phyloP scores from a whole-genome alignment of 108 stramenopile genomes.

The Parmales sp. region DNA sequence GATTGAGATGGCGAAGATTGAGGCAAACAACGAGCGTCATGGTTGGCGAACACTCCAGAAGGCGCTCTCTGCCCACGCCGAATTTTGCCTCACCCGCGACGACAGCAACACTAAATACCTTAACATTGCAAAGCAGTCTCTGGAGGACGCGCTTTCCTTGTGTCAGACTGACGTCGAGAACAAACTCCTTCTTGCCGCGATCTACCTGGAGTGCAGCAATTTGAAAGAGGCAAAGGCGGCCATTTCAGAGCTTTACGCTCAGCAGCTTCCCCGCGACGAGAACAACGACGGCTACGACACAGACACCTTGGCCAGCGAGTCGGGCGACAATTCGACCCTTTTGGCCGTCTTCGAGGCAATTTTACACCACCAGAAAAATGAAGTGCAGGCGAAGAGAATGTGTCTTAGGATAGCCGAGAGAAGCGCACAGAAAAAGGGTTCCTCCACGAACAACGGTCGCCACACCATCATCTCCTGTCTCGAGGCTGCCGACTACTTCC shows the following conservation, averaged over 20 bases:
- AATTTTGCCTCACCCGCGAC: too few species aligned
- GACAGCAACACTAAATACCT: too few species aligned
- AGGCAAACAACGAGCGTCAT: background rate
- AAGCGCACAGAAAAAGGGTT: background rate
- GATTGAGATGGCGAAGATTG: background rate
- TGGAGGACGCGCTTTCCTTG: too few species aligned
- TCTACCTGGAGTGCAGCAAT: background rate
- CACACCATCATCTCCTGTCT: background rate
- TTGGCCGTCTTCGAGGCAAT: background rate
- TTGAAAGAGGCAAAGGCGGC: too few species aligned
- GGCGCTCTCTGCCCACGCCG: too few species aligned
- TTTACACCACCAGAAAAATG: background rate
- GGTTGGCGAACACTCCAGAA: too few species aligned
- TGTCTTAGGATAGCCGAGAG: background rate
- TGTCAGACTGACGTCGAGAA: too few species aligned
- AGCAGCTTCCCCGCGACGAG: background rate
- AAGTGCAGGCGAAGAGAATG: background rate
- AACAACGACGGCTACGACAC: background rate
- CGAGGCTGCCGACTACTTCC: conserved; percentile 3
- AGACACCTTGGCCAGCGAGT: background rate
- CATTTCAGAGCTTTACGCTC: background rate
- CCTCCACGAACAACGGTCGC: background rate
- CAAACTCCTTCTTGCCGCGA: background rate
- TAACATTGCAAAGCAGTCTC: too few species aligned
- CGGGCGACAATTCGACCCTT: background rate